Conservation (phyloP, 2,329 filamentous ascomycete genomes). For the Esteya vermicola region DNA sequence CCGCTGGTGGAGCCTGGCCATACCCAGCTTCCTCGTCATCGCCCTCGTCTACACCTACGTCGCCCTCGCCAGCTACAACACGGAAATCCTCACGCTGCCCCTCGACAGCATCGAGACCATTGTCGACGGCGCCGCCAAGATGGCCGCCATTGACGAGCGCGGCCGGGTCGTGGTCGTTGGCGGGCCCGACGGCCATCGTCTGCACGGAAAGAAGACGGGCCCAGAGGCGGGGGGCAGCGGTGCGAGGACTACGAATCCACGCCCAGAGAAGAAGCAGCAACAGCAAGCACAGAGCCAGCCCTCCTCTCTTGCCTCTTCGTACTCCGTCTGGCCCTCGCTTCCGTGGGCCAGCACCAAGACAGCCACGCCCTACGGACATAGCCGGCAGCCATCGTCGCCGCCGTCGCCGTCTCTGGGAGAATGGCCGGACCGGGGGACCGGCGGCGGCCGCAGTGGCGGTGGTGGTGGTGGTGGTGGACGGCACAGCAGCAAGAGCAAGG, state of each 20-base stretch:
- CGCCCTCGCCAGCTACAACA: conserved; percentile 82
- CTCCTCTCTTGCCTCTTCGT: neutral
- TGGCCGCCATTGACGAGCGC: conserved; percentile 53
- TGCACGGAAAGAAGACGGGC: conserved; percentile 11
- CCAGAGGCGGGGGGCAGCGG: neutral
- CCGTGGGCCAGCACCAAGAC: neutral
- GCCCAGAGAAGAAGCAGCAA: neutral
- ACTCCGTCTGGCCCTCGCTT: neutral
- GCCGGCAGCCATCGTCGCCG: conserved; percentile 10
- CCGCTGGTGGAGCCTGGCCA: conserved; percentile 91
- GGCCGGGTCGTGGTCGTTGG: conserved; percentile 7
- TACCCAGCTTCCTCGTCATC: conserved; percentile 84
- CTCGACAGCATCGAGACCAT: conserved; percentile 73
- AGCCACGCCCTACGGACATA: conserved; percentile 1
- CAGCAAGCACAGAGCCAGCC: neutral
- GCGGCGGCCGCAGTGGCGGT: neutral
- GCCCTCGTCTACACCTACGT: conserved; percentile 85
- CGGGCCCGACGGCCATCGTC: conserved; percentile 5
- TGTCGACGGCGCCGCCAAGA: conserved; percentile 76
- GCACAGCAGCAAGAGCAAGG: conserved; percentile 6
- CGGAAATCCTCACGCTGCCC: conserved; percentile 71
- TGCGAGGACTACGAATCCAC: neutral
- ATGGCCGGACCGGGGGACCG: neutral
- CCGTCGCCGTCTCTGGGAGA: conserved; percentile 7
- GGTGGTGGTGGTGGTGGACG: no score